Evolutionary conservation across 768 basidiomycete genomes (phyloP).

Genomic region (Lentinula edodes): DNA sequence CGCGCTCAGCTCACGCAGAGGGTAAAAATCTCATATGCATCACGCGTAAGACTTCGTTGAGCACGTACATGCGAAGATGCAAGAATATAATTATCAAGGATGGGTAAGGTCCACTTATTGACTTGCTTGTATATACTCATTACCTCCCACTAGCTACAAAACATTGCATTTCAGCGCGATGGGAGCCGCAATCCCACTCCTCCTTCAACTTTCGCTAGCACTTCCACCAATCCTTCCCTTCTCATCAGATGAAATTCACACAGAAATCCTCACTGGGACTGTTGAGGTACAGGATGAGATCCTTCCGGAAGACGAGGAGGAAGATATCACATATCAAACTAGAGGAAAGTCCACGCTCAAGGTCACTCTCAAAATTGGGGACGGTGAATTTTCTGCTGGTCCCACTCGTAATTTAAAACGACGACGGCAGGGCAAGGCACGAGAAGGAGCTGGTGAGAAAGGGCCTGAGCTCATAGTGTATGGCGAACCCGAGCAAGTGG

Average conservation of each 20-base stretch:
- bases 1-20: constrained; percentile 70
- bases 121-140: not conserved
- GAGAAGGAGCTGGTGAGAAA: not conserved
- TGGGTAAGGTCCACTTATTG: constrained; percentile 42
- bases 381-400: constrained; percentile 33
- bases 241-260: constrained; percentile 52
- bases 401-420: not conserved
- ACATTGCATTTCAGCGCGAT: constrained; percentile 73
- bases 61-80: constrained; percentile 72
- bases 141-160: constrained; percentile 46
- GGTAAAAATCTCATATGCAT: constrained; percentile 80
- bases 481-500: constrained; percentile 31
- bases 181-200: constrained; percentile 86
- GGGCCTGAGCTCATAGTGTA: constrained; percentile 13
- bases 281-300: constrained; percentile 77
- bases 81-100: constrained; percentile 67
- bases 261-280: constrained; percentile 62
- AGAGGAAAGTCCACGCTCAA: constrained; percentile 68
- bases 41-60: constrained; percentile 69
- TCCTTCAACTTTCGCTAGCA: constrained; percentile 63
- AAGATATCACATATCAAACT: constrained; percentile 59
- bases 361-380: constrained; percentile 55
- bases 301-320: constrained; percentile 67
- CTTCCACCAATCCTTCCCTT: constrained; percentile 72
- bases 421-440: not conserved